These are phyloP conservation scores for Podospora pseudoanserina DNA, from an alignment of 495 filamentous ascomycete species.

Conservation along the genomic window DNA sequence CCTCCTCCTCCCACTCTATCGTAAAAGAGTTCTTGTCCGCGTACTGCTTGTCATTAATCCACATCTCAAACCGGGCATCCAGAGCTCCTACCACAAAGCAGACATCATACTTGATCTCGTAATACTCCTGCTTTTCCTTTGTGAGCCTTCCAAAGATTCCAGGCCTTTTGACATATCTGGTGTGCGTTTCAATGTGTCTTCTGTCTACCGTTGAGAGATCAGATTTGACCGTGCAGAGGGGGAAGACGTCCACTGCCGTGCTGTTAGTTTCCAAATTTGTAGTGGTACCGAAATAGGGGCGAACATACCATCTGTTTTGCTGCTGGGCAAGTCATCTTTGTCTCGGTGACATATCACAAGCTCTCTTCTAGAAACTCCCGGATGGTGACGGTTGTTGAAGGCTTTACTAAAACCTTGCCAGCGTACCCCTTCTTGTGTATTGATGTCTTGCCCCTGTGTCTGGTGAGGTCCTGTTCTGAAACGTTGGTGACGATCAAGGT, in stretches of 20 bases:
- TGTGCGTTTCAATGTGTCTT: background rate
- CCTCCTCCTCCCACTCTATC: background rate
- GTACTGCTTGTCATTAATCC: background rate
- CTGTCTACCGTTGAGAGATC: background rate
- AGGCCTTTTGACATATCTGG: background rate
- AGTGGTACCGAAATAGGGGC: background rate
- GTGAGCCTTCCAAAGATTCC: background rate
- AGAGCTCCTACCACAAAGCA: background rate
- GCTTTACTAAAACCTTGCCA: background rate
- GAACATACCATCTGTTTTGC: background rate
- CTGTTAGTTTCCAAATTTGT: background rate
- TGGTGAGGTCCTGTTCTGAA: background rate
- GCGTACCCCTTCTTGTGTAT: background rate
- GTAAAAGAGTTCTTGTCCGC: conserved; percentile 3
- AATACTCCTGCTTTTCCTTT: background rate
- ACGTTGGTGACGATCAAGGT: background rate
- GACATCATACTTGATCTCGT: conserved; percentile 1
- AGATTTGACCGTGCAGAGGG: background rate
- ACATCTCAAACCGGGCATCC: conserved; percentile 2
- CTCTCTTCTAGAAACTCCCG: background rate
- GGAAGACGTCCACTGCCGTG: background rate
- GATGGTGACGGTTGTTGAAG: background rate
- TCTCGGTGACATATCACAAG: conserved; percentile 3
- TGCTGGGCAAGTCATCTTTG: background rate
- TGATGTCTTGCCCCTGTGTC: background rate